Conservation (phyloP, 495 filamentous ascomycete genomes). For the Hypoxylon fragiforme region DNA sequence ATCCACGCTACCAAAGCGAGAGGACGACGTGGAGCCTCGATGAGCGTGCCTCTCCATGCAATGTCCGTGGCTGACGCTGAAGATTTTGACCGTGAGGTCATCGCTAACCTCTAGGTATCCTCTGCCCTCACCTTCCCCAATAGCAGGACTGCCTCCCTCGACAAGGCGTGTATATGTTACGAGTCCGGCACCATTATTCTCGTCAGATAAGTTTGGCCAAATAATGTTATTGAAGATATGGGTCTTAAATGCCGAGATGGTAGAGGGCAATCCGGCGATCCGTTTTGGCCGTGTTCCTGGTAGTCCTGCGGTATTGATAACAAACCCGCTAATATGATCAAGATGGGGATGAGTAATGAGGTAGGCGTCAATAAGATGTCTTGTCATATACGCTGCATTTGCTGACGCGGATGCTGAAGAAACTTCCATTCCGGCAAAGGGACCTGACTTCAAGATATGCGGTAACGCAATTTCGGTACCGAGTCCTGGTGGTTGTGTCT, state of each 20-base stretch:
- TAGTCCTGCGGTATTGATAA: conserved; percentile 86
- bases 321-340: conserved; percentile 88
- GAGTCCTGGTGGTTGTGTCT: conserved; percentile 50
- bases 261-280: conserved; percentile 80
- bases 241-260: conserved; percentile 83
- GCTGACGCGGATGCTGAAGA: conserved; percentile 62
- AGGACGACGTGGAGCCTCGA: conserved; percentile 54
- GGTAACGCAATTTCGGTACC: conserved; percentile 38
- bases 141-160: conserved; percentile 80
- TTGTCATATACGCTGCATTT: conserved; percentile 79
- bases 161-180: conserved; percentile 86
- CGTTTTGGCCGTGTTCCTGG: conserved; percentile 75
- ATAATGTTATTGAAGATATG: conserved; percentile 98
- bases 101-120: conserved; percentile 87
- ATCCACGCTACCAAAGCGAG: conserved; percentile 47
- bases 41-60: conserved; percentile 75
- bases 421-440: conserved; percentile 76
- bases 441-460: conserved; percentile 50
- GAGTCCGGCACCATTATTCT: conserved; percentile 90
- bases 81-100: conserved; percentile 75
- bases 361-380: conserved; percentile 78
- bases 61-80: conserved; percentile 82
- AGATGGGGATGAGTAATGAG: conserved; percentile 94
- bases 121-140: conserved; percentile 71
- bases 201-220: conserved; percentile 96